Percentiles rank a stretch among this genome's conserved stretches.
Conservation (phyloP, 345 rosid genomes). For the Camelina hispida region DNA sequence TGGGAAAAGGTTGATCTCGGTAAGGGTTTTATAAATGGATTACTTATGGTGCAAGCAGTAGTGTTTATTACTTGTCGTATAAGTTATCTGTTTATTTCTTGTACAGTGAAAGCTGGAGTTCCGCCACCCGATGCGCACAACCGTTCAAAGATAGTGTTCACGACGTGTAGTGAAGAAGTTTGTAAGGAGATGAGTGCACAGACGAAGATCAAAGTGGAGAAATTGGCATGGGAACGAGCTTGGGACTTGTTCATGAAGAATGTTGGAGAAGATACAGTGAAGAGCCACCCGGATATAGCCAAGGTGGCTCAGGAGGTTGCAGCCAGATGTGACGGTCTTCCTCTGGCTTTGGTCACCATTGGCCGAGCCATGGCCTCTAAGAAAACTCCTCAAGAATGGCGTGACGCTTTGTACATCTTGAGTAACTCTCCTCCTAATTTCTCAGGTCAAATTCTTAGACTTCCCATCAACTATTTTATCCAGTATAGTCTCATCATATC, state of each 20-base stretch:
- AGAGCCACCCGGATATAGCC: conserved; percentile 42
- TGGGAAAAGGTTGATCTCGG: conserved; percentile 50
- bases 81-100: not conserved
- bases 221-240: conserved; percentile 38
- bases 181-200: conserved; percentile 47
- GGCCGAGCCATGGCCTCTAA: conserved; percentile 51
- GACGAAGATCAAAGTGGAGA: conserved; percentile 42
- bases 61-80: not conserved
- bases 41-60: not conserved
- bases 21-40: conserved; percentile 10
- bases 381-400: conserved; percentile 46
- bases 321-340: conserved; percentile 43
- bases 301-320: conserved; percentile 45
- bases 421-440: conserved; percentile 46
- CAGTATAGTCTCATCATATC: not conserved
- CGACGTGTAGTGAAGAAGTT: conserved; percentile 45
- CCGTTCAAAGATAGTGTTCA: conserved; percentile 43
- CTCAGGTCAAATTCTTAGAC: conserved; percentile 35
- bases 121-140: conserved; percentile 35
- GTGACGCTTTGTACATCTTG: conserved; percentile 45
- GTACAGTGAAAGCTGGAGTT: conserved; percentile 41
- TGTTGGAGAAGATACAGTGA: conserved; percentile 43
- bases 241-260: conserved; percentile 50
- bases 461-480: not conserved
- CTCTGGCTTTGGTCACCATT: conserved; percentile 46